Evolutionary conservation across 2,329 filamentous ascomycete species (phyloP).

Genomic region (Pleurostoma richardsiae): DNA sequence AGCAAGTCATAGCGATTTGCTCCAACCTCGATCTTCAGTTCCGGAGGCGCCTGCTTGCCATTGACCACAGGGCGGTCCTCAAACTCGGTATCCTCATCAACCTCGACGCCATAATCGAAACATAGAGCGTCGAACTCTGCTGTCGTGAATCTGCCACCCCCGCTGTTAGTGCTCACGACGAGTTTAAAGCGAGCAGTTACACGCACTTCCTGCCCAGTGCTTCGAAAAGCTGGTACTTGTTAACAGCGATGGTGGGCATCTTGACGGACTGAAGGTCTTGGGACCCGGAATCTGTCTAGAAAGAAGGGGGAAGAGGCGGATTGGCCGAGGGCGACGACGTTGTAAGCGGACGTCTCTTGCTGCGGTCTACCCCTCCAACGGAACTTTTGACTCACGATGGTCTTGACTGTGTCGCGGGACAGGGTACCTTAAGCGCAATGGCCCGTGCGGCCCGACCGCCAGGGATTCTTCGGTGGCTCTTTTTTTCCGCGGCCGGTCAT

Average conservation of each 20-base stretch:
- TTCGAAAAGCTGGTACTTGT: slow-evolving; percentile 94
- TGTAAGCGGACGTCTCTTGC: too few relatives aligned
- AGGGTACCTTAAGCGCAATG: too few relatives aligned
- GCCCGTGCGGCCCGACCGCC: too few relatives aligned
- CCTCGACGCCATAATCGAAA: slow-evolving; percentile 97
- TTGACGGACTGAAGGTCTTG: slow-evolving; percentile 18
- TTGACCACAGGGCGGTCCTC: slow-evolving; percentile 68
- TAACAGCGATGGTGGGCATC: slow-evolving; percentile 95
- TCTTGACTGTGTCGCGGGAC: background rate
- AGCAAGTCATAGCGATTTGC: slow-evolving; percentile 94
- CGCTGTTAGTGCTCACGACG: too few relatives aligned
- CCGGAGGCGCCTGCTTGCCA: slow-evolving; percentile 78
- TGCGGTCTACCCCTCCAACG: background rate
- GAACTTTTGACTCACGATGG: background rate
- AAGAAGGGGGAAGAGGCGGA: too few relatives aligned
- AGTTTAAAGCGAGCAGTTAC: background rate
- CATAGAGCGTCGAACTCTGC: slow-evolving; percentile 95
- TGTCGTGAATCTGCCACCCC: slow-evolving; percentile 66
- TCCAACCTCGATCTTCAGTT: slow-evolving; percentile 97
- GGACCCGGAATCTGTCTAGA: too few relatives aligned
- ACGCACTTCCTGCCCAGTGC: slow-evolving; percentile 81
- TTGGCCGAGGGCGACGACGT: too few relatives aligned
- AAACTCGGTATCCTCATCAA: slow-evolving; percentile 90
- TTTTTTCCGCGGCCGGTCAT: too few relatives aligned
- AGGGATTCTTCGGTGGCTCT: too few relatives aligned